Evolutionary conservation across 176 grass and related monocot species (phyloP).

Genomic region (Urochloa ruziziensis): DNA sequence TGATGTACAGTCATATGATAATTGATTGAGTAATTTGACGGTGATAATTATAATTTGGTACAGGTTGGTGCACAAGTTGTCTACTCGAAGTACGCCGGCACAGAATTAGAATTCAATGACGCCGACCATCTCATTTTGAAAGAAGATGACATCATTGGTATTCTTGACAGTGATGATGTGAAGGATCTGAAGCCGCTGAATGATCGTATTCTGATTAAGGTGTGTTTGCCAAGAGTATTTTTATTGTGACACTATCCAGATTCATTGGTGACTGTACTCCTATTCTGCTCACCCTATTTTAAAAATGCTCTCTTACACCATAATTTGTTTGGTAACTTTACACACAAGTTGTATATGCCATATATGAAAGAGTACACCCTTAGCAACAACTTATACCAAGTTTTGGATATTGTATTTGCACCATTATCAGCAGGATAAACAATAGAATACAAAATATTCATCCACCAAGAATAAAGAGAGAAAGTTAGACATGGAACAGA

Average conservation of each 20-base stretch:
- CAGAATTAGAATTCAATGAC: slow-evolving; percentile 80
- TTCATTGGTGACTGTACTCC: background rate
- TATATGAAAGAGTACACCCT: no score
- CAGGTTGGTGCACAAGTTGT: slow-evolving; percentile 77
- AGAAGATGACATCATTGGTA: slow-evolving; percentile 89
- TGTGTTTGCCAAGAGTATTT: slow-evolving; percentile 18
- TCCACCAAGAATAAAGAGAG: background rate
- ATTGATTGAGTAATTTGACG: background rate
- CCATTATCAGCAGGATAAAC: slow-evolving; percentile 1
- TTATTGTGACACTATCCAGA: background rate
- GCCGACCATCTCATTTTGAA: slow-evolving; percentile 81
- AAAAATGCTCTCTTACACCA: background rate
- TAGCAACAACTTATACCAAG: background rate
- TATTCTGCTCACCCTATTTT: background rate
- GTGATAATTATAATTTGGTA: slow-evolving; percentile 3
- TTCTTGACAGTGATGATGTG: slow-evolving; percentile 79
- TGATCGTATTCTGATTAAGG: slow-evolving; percentile 74
- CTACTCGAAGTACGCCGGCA: slow-evolving; percentile 84
- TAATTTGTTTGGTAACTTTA: background rate
- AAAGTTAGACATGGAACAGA: background rate
- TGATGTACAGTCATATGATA: background rate
- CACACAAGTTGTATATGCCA: background rate
- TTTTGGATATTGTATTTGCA: background rate
- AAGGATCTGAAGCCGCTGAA: background rate
- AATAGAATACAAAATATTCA: background rate